A percentile compares a stretch with the other conserved stretches of the same genome.
Conservation (phyloP, 2,329 filamentous ascomycete species). For the Chaetomium sp. region DNA sequence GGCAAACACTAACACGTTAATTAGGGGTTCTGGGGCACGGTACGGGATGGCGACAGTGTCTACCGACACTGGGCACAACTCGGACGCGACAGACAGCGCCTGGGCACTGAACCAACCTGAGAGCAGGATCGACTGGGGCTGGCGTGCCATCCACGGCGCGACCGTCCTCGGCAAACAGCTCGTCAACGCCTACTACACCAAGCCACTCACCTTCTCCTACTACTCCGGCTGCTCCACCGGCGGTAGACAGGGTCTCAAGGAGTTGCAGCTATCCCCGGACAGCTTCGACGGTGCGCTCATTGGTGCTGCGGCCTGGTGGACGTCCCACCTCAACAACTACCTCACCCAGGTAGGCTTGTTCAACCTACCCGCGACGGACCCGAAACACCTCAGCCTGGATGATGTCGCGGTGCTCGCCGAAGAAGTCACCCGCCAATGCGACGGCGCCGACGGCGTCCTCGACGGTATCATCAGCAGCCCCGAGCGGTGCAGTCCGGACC, state of each 20-base stretch:
- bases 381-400: conserved; percentile 36
- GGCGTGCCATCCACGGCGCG: conserved; percentile 42
- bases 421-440: conserved; percentile 42
- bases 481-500: conserved; percentile 34
- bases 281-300: conserved; percentile 54
- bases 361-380: conserved; percentile 37
- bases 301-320: conserved; percentile 39
- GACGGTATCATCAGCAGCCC: conserved; percentile 43
- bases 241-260: conserved; percentile 51
- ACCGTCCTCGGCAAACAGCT: conserved; percentile 44
- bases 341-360: conserved; percentile 35
- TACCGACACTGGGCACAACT: conserved; percentile 39
- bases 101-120: conserved; percentile 37
- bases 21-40: conserved; percentile 24
- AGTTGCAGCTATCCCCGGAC: conserved; percentile 45
- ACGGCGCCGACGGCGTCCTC: conserved; percentile 40
- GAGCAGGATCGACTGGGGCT: conserved; percentile 34
- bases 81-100: conserved; percentile 24
- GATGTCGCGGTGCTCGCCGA: conserved; percentile 32
- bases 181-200: conserved; percentile 42
- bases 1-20: neutral
- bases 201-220: conserved; percentile 38
- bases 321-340: conserved; percentile 34
- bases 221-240: conserved; percentile 55
- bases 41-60: conserved; percentile 38